Base-by-base conservation (phyloP, 176 grass and related monocot species). In the Oryza officinalis region DNA sequence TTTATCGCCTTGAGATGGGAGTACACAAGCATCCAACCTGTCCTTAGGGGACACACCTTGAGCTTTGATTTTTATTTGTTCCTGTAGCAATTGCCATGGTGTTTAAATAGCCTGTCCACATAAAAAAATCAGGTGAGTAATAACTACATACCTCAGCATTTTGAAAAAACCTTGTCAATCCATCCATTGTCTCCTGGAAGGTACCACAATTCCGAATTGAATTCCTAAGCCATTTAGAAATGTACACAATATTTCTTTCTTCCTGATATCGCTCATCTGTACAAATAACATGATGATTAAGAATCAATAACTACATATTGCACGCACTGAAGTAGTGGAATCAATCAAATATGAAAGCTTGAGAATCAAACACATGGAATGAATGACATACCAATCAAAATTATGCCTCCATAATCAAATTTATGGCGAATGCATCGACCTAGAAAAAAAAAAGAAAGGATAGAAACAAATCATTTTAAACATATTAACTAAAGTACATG, bases 381-480 rank as follows among this genome's bases (percentile, higher is more conserved):
- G 26, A 43, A 75, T 64, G 54, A 76, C 77, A 41, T 88, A 98
- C 96, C 96, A 63, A 98, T 89, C 63, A 98, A 84, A 89, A 98
- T 95, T 87, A 95, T 98, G 69, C 91, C 93, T 80, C 96, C 96
- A 9, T 95, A 98, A 78, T 98, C 96, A 74, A 85, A 93, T 89
- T 88, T 98, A 79, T 98, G 96, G 20, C 96, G 88, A 84, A 98
- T 95, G 64, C 96, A 98, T 60, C 93, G 92, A 87, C 96, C 96
- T 98, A 84, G 13, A 81, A 90, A 76, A 68, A 81, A 90, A 76
- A 68, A 72, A 32, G 3, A 88, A 77, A 77, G n/a, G 45, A 87
- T 66, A 66, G 18, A 14, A 78, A 82, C 81, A 74, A 87, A 73
- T 38, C 52, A 88, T 71, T 74, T 90, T 65, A 46, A 66, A 84